Percentiles rank a stretch among this genome's conserved stretches.
These are phyloP conservation scores for Heteromeles arbutifolia DNA, from an alignment of 306 rosid genomes.

Conservation along the genomic window DNA sequence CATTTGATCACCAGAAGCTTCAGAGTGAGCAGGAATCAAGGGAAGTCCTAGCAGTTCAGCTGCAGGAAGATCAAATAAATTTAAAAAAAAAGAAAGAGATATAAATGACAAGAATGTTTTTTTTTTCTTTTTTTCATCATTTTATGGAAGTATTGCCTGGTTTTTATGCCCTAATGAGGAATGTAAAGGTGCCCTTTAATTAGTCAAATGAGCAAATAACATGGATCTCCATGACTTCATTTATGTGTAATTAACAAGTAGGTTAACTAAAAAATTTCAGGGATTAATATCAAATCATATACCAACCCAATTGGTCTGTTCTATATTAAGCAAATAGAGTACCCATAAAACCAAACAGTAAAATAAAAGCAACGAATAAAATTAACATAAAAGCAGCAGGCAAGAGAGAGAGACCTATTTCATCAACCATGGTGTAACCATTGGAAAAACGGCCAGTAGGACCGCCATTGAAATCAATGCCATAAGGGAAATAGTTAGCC, in stretches of 20 bases:
- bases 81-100: not conserved
- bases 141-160: not conserved
- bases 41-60: constrained; percentile 90
- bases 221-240: not conserved
- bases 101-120: not conserved
- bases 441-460: constrained; percentile 91
- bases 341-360: not conserved
- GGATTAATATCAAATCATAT: too few species aligned
- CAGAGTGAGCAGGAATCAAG: constrained; percentile 62
- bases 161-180: not conserved
- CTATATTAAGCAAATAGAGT: not conserved
- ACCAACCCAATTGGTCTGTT: not conserved
- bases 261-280: not conserved
- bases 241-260: not conserved
- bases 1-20: constrained; percentile 48
- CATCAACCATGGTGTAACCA: constrained; percentile 87
- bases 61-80: constrained; percentile 16
- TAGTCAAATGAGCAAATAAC: not conserved
- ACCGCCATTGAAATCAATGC: constrained; percentile 81
- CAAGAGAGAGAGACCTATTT: constrained; percentile 33
- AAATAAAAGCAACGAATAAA: too few species aligned
- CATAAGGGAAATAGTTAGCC: constrained; percentile 88
- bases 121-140: not conserved
- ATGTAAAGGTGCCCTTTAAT: not conserved
- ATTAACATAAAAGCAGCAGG: not conserved